Evolutionary conservation across 225 moss, liverwort and hornwort species (phyloP), one percentile per base, ranked within the genome.

Genomic region (Asterella californica): DNA sequence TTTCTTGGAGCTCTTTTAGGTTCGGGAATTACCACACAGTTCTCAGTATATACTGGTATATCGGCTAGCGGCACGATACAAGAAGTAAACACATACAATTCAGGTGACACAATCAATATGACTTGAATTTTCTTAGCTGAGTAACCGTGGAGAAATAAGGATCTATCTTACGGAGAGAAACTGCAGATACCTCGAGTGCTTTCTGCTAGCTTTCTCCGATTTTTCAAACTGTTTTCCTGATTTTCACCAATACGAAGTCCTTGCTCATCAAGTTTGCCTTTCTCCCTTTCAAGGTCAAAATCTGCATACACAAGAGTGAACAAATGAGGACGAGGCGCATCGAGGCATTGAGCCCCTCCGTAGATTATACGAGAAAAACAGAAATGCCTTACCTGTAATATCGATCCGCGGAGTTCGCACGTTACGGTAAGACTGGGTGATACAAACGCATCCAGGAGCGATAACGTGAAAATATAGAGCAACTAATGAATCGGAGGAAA

Each of bases 201-300:
- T 85, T 94, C 94, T 36, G 92, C 87, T 54, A 94, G 91, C 87
- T 91, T 94, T 70, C 96, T 92, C 55, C 96, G 92, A 77, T 90
- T 94, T 80, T 94, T 94, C 67, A 92, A 81, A 82, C 94, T 94
- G 72, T 84, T 90, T 55, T 96, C 96, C 85, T 96, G 96, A 84
- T 94, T 94, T 57, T 93, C 90, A 15, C 92, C 92, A 61, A 94
- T 92, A 69, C 89, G 90, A 76, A 92, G 84, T 54, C 96, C 95
- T 90, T 92, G 92, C 81, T 96, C 92, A 81, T 96, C 96, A 84
- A 92, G 86, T 82, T 94, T 91, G 50, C 86, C 88, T 74, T 94
- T 91, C 89, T 94, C 94, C 62, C 84, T 83, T 83, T 94, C 96
- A 79, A 94, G 85, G 84, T 94, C 92, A 80, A 94, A 94, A 79